Percentiles rank a stretch among this genome's conserved stretches.
Conservation (phyloP, 208 protist genomes). For the Leptomonas seymouri region DNA sequence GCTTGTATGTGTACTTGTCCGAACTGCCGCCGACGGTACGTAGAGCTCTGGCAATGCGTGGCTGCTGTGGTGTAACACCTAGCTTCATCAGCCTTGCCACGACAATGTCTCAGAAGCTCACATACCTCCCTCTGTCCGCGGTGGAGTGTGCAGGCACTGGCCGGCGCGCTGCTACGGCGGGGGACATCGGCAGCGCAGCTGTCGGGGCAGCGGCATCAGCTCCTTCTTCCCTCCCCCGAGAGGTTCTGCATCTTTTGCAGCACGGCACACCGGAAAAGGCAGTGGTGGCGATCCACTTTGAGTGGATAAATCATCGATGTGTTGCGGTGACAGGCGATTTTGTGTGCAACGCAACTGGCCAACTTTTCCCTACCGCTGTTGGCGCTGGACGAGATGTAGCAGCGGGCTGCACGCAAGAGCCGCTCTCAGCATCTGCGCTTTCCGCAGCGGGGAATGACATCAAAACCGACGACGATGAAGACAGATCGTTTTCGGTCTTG, state of each 20-base stretch:
- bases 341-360: background rate
- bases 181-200: background rate
- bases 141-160: background rate
- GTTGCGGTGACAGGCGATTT: slow-evolving; percentile 9
- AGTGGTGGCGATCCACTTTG: background rate
- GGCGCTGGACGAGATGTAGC: background rate
- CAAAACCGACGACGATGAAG: background rate
- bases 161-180: background rate
- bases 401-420: background rate
- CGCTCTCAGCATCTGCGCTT: background rate
- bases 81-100: slow-evolving; percentile 3
- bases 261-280: slow-evolving; percentile 7
- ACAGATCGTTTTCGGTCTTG: background rate
- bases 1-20: slow-evolving; percentile 48
- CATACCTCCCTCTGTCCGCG: background rate
- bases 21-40: slow-evolving; percentile 30
- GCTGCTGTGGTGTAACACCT: slow-evolving; percentile 14
- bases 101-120: background rate
- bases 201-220: background rate
- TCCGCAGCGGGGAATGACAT: background rate
- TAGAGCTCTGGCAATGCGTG: slow-evolving; percentile 10
- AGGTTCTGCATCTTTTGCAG: slow-evolving; percentile 31
- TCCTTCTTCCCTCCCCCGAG: slow-evolving; percentile 3
- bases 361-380: background rate
- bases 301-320: slow-evolving; percentile 4